Evolutionary conservation across 2,329 filamentous ascomycete species (phyloP).

Genomic region (Talaromyces pinophilus): DNA sequence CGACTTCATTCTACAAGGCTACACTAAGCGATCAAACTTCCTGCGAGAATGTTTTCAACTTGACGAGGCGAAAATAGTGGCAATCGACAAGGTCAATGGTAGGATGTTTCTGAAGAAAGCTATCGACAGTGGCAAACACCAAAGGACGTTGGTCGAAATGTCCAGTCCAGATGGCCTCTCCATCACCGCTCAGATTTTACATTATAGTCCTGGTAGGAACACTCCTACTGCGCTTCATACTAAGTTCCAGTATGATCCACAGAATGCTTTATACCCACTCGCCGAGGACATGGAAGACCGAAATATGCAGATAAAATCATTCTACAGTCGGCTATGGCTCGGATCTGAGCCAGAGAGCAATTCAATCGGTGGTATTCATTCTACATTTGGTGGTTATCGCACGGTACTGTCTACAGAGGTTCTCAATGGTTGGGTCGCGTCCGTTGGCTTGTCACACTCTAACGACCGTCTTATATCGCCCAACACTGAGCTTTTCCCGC

Average conservation of each 20-base stretch:
- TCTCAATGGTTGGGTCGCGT: not conserved
- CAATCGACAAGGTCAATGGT: slow-evolving; percentile 4
- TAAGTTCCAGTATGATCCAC: slow-evolving; percentile 1
- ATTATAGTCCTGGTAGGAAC: not conserved
- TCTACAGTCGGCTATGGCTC: slow-evolving; percentile 10
- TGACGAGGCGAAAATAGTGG: not conserved
- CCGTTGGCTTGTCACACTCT: not conserved
- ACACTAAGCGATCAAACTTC: slow-evolving; percentile 7
- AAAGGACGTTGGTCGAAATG: not conserved
- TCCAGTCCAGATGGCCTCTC: slow-evolving; percentile 6
- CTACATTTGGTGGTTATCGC: slow-evolving; percentile 10
- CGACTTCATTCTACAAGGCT: not conserved
- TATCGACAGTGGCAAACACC: not conserved
- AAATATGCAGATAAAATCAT: slow-evolving; percentile 10
- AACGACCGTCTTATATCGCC: slow-evolving; percentile 6
- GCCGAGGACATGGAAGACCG: slow-evolving; percentile 2
- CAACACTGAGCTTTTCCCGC: not conserved
- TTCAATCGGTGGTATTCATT: not conserved
- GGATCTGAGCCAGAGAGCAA: not conserved
- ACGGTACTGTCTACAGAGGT: slow-evolving; percentile 1
- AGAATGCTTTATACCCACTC: slow-evolving; percentile 3
- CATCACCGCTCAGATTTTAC: not conserved
- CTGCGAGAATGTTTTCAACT: slow-evolving; percentile 5
- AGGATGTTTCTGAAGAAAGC: not conserved
- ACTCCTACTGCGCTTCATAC: not conserved